Evolutionary conservation across 2,329 filamentous ascomycete genomes (phyloP).

Genomic region (Amylocarpus encephaloides): DNA sequence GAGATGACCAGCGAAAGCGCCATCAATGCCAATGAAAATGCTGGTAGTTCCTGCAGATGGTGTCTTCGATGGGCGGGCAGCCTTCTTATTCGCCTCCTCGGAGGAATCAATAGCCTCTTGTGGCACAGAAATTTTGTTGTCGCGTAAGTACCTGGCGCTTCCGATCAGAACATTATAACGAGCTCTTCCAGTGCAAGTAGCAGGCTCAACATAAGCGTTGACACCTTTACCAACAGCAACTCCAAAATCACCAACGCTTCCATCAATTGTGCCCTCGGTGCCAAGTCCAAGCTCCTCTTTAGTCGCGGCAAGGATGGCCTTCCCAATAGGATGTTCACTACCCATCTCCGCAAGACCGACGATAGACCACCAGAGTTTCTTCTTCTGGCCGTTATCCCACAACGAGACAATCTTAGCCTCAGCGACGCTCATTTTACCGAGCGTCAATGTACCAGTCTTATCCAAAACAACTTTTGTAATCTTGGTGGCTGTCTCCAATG

Average conservation of each 20-base stretch:
- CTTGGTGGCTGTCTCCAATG: conserved; percentile 83
- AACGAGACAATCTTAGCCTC: conserved; percentile 56
- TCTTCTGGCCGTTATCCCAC: conserved; percentile 65
- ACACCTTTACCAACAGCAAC: conserved; percentile 81
- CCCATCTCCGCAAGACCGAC: conserved; percentile 93
- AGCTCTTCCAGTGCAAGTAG: conserved; percentile 56
- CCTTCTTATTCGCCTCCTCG: conserved; percentile 48
- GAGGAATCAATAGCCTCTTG: conserved; percentile 57
- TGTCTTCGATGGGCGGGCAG: conserved; percentile 32
- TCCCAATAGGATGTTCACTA: conserved; percentile 94
- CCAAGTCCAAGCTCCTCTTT: conserved; percentile 69
- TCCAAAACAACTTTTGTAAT: conserved; percentile 87
- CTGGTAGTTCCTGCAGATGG: conserved; percentile 67
- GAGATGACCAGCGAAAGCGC: conserved; percentile 71
- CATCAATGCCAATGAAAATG: conserved; percentile 86
- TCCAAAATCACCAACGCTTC: conserved; percentile 78
- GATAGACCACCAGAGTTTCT: conserved; percentile 87
- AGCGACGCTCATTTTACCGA: conserved; percentile 92
- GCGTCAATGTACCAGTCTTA: conserved; percentile 92
- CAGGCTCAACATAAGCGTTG: conserved; percentile 72
- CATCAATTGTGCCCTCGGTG: conserved; percentile 68
- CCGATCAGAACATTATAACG: conserved; percentile 79
- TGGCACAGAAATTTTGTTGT: conserved; percentile 62
- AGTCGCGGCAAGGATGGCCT: conserved; percentile 71
- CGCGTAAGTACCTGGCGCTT: conserved; percentile 69